A percentile compares a stretch with the other conserved stretches of the same genome.
Evolutionary conservation across 768 basidiomycete species (phyloP).

Genomic region (Boletus patriciae): DNA sequence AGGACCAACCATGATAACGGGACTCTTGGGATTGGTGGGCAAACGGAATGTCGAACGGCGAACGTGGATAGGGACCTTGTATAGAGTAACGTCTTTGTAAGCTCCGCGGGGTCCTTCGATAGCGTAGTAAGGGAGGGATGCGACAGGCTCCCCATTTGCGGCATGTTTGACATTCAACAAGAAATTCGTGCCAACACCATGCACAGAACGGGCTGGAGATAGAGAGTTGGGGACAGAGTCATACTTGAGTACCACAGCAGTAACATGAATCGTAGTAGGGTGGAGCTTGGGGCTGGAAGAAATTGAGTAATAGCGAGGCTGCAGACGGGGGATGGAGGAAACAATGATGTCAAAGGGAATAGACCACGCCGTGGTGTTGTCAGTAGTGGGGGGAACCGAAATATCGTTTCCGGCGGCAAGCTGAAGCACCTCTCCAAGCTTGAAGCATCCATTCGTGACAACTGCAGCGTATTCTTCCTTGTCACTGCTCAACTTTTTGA

Average conservation of each 20-base stretch:
- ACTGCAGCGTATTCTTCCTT: slow-evolving; percentile 84
- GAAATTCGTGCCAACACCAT: slow-evolving; percentile 94
- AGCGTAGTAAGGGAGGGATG: slow-evolving; percentile 67
- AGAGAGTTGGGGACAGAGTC: slow-evolving; percentile 58
- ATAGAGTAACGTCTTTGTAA: slow-evolving; percentile 68
- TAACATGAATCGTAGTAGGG: slow-evolving; percentile 89
- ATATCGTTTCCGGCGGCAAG: slow-evolving; percentile 83
- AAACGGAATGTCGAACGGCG: slow-evolving; percentile 95
- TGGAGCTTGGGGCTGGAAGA: slow-evolving; percentile 94
- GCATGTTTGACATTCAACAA: slow-evolving; percentile 88
- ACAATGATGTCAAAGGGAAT: slow-evolving; percentile 98
- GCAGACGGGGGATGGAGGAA: slow-evolving; percentile 88
- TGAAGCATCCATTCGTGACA: slow-evolving; percentile 80
- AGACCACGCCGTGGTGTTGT: slow-evolving; percentile 80
- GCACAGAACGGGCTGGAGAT: slow-evolving; percentile 65
- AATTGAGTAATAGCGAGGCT: slow-evolving; percentile 98
- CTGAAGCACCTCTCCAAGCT: slow-evolving; percentile 91
- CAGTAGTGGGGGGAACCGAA: slow-evolving; percentile 51
- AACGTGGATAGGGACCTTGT: slow-evolving; percentile 91
- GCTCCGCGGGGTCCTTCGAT: slow-evolving; percentile 90
- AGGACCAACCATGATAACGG: slow-evolving; percentile 98
- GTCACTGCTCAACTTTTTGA: slow-evolving; percentile 78
- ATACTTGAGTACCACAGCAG: slow-evolving; percentile 94
- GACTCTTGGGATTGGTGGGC: slow-evolving; percentile 97
- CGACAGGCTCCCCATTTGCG: slow-evolving; percentile 54